phyloP scores from a whole-genome alignment of 169 alveolate genomes.

The Cryptosporidium felis region DNA sequence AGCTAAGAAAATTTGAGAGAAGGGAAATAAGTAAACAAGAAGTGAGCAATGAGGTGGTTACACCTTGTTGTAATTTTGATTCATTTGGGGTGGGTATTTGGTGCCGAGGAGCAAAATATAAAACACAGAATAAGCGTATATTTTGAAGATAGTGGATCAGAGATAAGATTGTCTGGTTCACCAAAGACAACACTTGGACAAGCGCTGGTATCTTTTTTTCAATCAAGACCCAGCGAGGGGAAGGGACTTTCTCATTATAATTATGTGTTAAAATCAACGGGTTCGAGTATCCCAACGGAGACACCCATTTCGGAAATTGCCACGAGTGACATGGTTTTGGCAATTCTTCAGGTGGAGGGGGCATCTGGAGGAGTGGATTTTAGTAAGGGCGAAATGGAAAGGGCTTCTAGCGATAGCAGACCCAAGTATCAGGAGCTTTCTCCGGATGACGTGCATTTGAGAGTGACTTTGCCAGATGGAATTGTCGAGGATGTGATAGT shows the following conservation, averaged over 20 bases:
- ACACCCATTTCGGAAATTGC: conserved; percentile 1
- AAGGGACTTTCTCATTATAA: conserved; percentile 8
- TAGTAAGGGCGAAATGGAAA: background rate
- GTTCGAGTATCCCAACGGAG: conserved; percentile 4
- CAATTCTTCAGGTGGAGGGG: conserved; percentile 2
- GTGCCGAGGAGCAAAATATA: conserved; percentile 3
- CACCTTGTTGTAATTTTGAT: conserved; percentile 20
- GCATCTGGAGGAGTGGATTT: background rate
- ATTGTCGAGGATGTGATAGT: conserved; percentile 14
- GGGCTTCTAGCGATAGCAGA: background rate
- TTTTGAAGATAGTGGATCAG: conserved; percentile 28
- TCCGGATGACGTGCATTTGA: conserved; percentile 58
- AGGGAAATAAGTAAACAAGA: background rate
- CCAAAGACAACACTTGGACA: conserved; percentile 68
- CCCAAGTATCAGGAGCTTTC: conserved; percentile 19
- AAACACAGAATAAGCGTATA: conserved; percentile 50
- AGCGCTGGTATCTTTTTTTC: conserved; percentile 29
- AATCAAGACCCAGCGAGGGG: background rate
- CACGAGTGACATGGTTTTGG: conserved; percentile 30
- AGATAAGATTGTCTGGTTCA: conserved; percentile 51
- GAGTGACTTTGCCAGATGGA: conserved; percentile 58
- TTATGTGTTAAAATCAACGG: conserved; percentile 34
- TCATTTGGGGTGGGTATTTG: conserved; percentile 42
- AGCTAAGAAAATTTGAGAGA: background rate
- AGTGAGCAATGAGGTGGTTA: conserved; percentile 55